A percentile compares a stretch with the other conserved stretches of the same genome.
Conservation (phyloP, 2,329 filamentous ascomycete genomes). For the Hortaea sp. region DNA sequence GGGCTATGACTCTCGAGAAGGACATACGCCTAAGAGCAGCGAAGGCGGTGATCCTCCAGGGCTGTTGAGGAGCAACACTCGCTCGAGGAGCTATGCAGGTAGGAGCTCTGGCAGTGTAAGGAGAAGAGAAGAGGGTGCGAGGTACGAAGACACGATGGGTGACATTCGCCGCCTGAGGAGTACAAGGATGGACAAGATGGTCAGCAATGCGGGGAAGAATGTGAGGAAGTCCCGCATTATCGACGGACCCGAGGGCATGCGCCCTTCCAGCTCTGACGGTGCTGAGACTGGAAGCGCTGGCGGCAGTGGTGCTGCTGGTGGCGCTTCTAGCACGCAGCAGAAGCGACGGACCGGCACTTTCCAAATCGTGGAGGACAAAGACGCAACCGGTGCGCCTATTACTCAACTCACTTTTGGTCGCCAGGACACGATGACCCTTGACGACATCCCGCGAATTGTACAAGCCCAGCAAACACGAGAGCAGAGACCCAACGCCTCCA, state of each 20-base stretch:
- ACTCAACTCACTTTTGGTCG: slow-evolving; percentile 80
- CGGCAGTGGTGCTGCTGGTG: too few relatives aligned
- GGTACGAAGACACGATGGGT: slow-evolving; percentile 90
- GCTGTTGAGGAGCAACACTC: slow-evolving; percentile 53
- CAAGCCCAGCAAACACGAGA: slow-evolving; percentile 92
- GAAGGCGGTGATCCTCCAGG: slow-evolving; percentile 35
- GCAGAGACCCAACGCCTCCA: slow-evolving; percentile 71
- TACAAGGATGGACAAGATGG: slow-evolving; percentile 83
- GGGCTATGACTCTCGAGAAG: slow-evolving; percentile 57
- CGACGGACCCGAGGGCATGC: slow-evolving; percentile 68
- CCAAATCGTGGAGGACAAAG: slow-evolving; percentile 72
- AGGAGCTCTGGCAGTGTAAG: slow-evolving; percentile 41
- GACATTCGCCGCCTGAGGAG: slow-evolving; percentile 88
- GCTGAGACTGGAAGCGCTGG: not conserved
- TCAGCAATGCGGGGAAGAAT: slow-evolving; percentile 87
- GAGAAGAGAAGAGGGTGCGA: slow-evolving; percentile 48
- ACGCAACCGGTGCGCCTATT: slow-evolving; percentile 53
- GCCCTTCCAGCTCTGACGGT: slow-evolving; percentile 62
- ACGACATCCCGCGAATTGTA: slow-evolving; percentile 93
- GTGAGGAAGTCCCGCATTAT: slow-evolving; percentile 86
- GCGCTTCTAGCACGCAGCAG: not conserved
- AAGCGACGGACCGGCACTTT: slow-evolving; percentile 42
- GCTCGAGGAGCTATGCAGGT: slow-evolving; percentile 65
- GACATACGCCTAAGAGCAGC: slow-evolving; percentile 43
- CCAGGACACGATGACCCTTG: slow-evolving; percentile 82